phyloP scores from a whole-genome alignment of 257 asterid genomes.

The Capsicum baccatum region DNA sequence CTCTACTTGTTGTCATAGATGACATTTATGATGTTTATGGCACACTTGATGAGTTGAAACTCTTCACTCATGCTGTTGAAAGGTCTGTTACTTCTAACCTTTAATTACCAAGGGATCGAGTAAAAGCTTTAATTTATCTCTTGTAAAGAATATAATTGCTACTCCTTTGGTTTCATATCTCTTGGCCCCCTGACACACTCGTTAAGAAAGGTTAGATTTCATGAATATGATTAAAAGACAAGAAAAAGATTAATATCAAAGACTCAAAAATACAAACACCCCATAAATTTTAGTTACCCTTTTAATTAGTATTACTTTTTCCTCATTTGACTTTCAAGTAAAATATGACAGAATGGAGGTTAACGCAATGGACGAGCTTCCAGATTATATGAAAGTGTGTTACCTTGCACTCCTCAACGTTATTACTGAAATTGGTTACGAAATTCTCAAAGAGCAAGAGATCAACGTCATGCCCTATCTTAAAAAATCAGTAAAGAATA shows the following conservation, averaged over 20 bases:
- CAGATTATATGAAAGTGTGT: conserved; percentile 36
- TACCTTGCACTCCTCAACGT: conserved; percentile 30
- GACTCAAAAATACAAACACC: too few relatives aligned
- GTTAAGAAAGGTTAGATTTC: too few relatives aligned
- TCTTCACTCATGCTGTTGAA: conserved; percentile 42
- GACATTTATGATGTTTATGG: conserved; percentile 34
- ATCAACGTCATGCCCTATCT: neutral
- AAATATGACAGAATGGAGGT: conserved; percentile 35
- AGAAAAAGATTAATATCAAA: too few relatives aligned
- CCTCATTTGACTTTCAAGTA: too few relatives aligned
- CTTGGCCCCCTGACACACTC: too few relatives aligned
- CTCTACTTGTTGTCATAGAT: conserved; percentile 19
- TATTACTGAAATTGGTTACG: conserved; percentile 38
- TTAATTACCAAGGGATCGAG: too few relatives aligned
- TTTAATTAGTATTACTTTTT: too few relatives aligned
- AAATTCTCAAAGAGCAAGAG: conserved; percentile 32
- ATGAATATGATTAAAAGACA: too few relatives aligned
- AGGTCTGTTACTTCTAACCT: conserved; percentile 34
- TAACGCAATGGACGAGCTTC: conserved; percentile 32
- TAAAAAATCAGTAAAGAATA: neutral
- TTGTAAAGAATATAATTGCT: too few relatives aligned
- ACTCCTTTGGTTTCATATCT: too few relatives aligned
- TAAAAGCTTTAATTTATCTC: too few relatives aligned
- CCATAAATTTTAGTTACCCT: too few relatives aligned
- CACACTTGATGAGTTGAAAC: conserved; percentile 34